Base-by-base conservation (phyloP, 169 alveolate genomes). In the Plasmodium malariae region DNA sequence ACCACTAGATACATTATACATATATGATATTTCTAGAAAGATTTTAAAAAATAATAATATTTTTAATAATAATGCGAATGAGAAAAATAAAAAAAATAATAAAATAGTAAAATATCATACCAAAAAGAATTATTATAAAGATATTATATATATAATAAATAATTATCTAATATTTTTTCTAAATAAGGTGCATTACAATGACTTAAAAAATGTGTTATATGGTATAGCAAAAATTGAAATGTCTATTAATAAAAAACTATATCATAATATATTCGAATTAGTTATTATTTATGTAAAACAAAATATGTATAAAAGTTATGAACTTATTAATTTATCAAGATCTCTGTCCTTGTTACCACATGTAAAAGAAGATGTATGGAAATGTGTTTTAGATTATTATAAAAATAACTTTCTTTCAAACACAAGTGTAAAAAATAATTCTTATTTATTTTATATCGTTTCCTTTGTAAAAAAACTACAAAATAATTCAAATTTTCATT, bases 171-270 rank as follows among this genome's bases (percentile, higher is more conserved):
- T 49, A 3, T 57, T 26, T 85, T 85, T 85, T 57, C 3, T 85
- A 21, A 26, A 63, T 11, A 55, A 85, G 11, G 45, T 85, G 43
- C 92, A 85, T 34, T 85, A 85, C 55, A 85, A 85, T 69, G 92
- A 85, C 40, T 40, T 85, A 67, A 85, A 85, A 70, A 85, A 85
- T 85, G 40, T 85, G n/a, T 48, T 85, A 37, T 85, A 54, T 69
- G 92, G 92, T 5, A 85, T 85, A 17, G 69, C 87, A 36, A 85
- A 85, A 63, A 85, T 85, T 14, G 92, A 85, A 85, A 85, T 85
- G 85, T 43, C 74, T 17, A 34, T 85, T 40, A 70, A 85, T 59
- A 85, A 57, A 85, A 67, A 57, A 51, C 28, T 85, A 60, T 73
- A 54, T 6, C 54, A 68, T 24, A 28, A 54, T 57, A 85, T 85